These are phyloP conservation scores for Orbilia javanica DNA, from an alignment of 2,329 filamentous ascomycete species.

Conservation along the genomic window DNA sequence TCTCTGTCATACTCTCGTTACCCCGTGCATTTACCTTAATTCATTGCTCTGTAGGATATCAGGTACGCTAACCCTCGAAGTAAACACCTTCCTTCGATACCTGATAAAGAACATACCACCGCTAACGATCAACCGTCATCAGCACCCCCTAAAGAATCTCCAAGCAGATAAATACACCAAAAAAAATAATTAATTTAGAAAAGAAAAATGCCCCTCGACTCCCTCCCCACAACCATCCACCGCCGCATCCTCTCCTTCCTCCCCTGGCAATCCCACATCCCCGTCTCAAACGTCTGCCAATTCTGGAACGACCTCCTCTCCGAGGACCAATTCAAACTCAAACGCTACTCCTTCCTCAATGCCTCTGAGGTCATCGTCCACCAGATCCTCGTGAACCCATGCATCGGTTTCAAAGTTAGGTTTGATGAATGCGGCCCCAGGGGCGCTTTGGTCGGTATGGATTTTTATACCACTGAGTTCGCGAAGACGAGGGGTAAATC, in stretches of 20 bases:
- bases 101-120: too few species aligned
- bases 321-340: not conserved
- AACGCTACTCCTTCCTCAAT: not conserved
- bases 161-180: too few species aligned
- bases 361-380: not conserved
- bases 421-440: not conserved
- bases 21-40: too few species aligned
- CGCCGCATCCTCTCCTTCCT: constrained; percentile 12
- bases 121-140: too few species aligned
- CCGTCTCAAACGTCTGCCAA: not conserved
- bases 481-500: not conserved
- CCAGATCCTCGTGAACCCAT: not conserved
- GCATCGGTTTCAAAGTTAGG: not conserved
- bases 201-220: not conserved
- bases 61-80: too few species aligned
- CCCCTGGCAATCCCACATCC: constrained; percentile 14
- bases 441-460: not conserved
- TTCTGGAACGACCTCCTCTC: not conserved
- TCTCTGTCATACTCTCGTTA: too few species aligned
- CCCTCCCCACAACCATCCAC: not conserved
- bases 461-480: constrained; percentile 6
- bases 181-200: too few species aligned
- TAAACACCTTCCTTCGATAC: too few species aligned
- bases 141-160: too few species aligned
- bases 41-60: too few species aligned